Evolutionary conservation across 768 basidiomycete species (phyloP).

Genomic region (Tricholoma furcatifolium): DNA sequence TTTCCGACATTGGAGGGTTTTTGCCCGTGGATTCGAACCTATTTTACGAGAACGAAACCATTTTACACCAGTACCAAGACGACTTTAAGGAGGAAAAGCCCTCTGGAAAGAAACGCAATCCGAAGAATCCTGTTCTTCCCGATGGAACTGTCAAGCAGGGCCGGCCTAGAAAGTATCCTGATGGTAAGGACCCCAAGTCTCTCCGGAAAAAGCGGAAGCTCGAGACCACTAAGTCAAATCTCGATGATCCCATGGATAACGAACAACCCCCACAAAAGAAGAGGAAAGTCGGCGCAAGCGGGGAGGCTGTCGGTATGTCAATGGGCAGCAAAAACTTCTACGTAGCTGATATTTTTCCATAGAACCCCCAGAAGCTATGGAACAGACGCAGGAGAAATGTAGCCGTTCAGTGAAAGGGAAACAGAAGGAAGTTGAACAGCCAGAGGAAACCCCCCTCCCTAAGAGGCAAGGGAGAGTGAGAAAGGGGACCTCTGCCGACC

Average conservation of each 20-base stretch:
- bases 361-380: not conserved
- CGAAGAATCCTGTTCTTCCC: constrained; percentile 47
- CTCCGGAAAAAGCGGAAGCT: constrained; percentile 21
- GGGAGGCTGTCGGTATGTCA: constrained; percentile 5
- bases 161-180: constrained; percentile 46
- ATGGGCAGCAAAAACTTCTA: not conserved
- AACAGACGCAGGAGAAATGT: constrained; percentile 33
- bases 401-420: constrained; percentile 33
- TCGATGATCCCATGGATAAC: constrained; percentile 6
- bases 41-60: constrained; percentile 54
- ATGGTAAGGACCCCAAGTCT: constrained; percentile 18
- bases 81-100: constrained; percentile 38
- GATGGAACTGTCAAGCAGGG: constrained; percentile 59
- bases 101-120: constrained; percentile 29
- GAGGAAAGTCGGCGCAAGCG: constrained; percentile 18
- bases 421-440: constrained; percentile 12
- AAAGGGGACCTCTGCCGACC: constrained; percentile 18
- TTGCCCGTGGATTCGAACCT: constrained; percentile 34
- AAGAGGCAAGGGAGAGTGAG: constrained; percentile 36
- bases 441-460: constrained; percentile 14
- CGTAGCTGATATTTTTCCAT: not conserved
- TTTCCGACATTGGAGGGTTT: constrained; percentile 56
- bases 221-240: constrained; percentile 12
- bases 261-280: constrained; percentile 20
- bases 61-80: constrained; percentile 48